Base-by-base conservation (phyloP, 2,329 filamentous ascomycete genomes). In the Claviceps spartinae region DNA sequence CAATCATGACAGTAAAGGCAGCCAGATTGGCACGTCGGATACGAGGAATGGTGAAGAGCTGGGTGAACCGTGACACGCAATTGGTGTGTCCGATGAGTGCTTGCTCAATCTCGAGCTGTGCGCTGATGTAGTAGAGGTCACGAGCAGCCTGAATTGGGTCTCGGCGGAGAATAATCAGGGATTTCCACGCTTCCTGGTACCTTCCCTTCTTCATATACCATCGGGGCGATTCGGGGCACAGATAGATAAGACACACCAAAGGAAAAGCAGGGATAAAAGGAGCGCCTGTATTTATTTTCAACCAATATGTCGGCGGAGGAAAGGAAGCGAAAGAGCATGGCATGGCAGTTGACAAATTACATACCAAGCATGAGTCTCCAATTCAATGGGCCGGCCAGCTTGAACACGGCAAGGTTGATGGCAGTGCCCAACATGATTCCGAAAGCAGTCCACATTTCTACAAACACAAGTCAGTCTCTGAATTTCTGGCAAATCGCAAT, bases 1-100 rank as follows among this genome's bases (percentile, higher is more conserved):
- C 81, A 63, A 85, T 79, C 87, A 94, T 94, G 61, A 93, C 86
- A 2, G 81, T 82, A 59, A 83, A 85, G 1, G 86, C 85, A 11
- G 87, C 88, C 47, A 85, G 73, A 16, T 81, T 89, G 13, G 88
- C 88, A 43, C 83, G 76, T 47, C 83, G 77, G 13, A 86, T 72
- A 53, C 84, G 76, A 0, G 84, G 81, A 50, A 87, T 74, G 26
- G 81, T 83, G 62, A 87, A 83, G 20, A 83, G 71, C 63, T 87
- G 77, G 30, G 70, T 62, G 53, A 79, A 75, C 18, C 79, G 76
- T 30, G 67, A 70, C 48, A 74, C 49, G 54, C 76, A 61, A 57
- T 61, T 68, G 48, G 63, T 68, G 4, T 66, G 62, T 2, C 69
- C 69, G 11, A 67, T 58, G 20, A 68, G 62, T 48, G 67, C 57